phyloP scores from a whole-genome alignment of 2,329 filamentous ascomycete species.

The Fusarium brachygibbosum region DNA sequence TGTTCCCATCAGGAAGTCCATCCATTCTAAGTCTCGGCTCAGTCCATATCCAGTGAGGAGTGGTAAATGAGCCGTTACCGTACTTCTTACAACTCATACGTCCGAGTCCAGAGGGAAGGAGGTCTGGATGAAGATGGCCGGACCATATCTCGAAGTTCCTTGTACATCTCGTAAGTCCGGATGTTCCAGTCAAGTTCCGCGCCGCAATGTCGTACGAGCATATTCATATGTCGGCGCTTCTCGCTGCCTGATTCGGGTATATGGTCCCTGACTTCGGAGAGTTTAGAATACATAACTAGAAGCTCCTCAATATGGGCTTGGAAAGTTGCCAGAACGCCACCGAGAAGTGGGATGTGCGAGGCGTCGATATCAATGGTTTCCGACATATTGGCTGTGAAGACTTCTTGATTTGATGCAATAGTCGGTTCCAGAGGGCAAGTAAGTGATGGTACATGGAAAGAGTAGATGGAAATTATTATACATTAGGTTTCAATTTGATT shows the following conservation, averaged over 20 bases:
- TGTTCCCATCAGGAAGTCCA: not conserved
- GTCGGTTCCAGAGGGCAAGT: not conserved
- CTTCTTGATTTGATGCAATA: not conserved
- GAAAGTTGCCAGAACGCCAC: constrained; percentile 1
- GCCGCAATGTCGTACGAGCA: constrained; percentile 13
- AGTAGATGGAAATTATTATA: not conserved
- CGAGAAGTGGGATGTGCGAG: constrained; percentile 5
- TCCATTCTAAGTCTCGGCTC: not conserved
- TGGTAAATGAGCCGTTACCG: not conserved
- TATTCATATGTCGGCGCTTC: not conserved
- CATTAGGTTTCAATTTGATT: not conserved
- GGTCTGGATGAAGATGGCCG: not conserved
- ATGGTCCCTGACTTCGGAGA: constrained; percentile 8
- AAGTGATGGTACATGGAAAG: not conserved
- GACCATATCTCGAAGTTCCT: not conserved
- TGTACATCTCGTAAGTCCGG: not conserved
- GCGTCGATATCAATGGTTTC: not conserved
- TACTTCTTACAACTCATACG: not conserved
- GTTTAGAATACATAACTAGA: constrained; percentile 3
- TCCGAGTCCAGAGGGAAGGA: too few species aligned
- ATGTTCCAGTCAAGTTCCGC: constrained; percentile 16
- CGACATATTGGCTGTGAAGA: not conserved
- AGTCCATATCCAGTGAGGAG: not conserved
- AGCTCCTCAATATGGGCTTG: constrained; percentile 8
- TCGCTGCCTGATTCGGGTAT: not conserved